phyloP scores from a whole-genome alignment of 225 moss, liverwort and hornwort species.

The Lunularia cruciata region DNA sequence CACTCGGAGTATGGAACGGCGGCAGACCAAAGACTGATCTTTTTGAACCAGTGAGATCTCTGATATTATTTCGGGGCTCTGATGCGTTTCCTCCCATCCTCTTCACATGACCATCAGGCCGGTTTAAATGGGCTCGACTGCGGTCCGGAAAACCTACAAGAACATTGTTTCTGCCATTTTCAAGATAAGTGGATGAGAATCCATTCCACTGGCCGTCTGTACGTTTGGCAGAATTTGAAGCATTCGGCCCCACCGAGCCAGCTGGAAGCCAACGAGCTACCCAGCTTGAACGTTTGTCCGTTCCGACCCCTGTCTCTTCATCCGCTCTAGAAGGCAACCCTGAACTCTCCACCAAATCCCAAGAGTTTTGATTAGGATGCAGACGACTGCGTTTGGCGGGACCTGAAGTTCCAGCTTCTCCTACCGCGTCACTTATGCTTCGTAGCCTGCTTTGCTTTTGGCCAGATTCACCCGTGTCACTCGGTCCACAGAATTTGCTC shows the following conservation, averaged over 20 bases:
- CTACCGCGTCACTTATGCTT: slow-evolving; percentile 29
- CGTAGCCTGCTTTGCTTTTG: slow-evolving; percentile 26
- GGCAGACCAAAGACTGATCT: slow-evolving; percentile 29
- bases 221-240: slow-evolving; percentile 12
- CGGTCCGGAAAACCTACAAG: background rate
- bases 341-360: slow-evolving; percentile 2
- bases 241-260: slow-evolving; percentile 5
- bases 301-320: background rate
- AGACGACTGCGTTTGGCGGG: slow-evolving; percentile 37
- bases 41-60: background rate
- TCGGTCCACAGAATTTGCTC: slow-evolving; percentile 15
- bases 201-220: slow-evolving; percentile 20
- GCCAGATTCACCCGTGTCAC: slow-evolving; percentile 8
- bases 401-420: slow-evolving; percentile 27
- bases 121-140: background rate
- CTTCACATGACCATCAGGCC: background rate
- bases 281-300: slow-evolving; percentile 33
- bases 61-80: slow-evolving; percentile 9
- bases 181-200: background rate
- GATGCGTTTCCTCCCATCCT: background rate
- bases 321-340: slow-evolving; percentile 2
- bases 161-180: background rate
- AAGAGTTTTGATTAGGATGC: slow-evolving; percentile 5
- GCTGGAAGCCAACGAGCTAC: slow-evolving; percentile 40
- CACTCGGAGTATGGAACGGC: slow-evolving; percentile 33